Percentiles rank a stretch among this genome's conserved stretches.
These are phyloP conservation scores for Geopyxis carbonaria DNA, from an alignment of 495 filamentous ascomycete genomes.

Conservation along the genomic window DNA sequence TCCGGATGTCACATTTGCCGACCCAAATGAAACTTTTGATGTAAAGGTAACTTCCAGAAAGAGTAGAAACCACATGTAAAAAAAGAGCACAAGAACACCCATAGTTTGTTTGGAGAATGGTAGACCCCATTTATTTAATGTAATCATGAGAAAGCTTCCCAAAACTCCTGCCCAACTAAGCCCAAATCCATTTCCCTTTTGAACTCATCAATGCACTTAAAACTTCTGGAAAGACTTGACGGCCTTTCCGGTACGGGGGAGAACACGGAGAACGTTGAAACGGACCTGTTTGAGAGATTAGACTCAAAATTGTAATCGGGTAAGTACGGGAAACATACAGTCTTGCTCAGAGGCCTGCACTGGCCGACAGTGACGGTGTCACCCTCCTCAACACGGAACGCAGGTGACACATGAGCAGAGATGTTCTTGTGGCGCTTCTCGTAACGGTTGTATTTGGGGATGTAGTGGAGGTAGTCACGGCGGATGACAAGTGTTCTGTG, in stretches of 20 bases:
- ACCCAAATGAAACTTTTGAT: too few relatives aligned
- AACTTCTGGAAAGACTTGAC: conserved; percentile 98
- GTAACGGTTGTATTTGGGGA: conserved; percentile 97
- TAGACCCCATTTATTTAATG: conserved; percentile 7
- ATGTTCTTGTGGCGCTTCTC: conserved; percentile 99
- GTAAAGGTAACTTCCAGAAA: too few relatives aligned
- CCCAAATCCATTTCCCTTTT: conserved; percentile 1
- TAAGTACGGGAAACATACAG: conserved; percentile 45
- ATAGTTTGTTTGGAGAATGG: too few relatives aligned
- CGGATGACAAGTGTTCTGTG: conserved; percentile 98
- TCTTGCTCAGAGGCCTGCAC: conserved; percentile 97
- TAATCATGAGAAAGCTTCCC: conserved; percentile 3
- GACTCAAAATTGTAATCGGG: not conserved
- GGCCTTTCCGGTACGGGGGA: conserved; percentile 86
- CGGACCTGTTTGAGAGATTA: conserved; percentile 48
- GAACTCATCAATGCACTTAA: conserved; percentile 36
- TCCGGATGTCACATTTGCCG: too few relatives aligned
- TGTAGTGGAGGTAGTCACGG: conserved; percentile 98
- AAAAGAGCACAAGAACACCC: conserved; percentile 1
- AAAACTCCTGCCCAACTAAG: not conserved
- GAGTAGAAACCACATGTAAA: not conserved
- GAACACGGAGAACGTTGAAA: conserved; percentile 97
- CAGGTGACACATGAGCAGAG: conserved; percentile 91
- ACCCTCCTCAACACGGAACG: conserved; percentile 99
- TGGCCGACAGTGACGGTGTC: conserved; percentile 98